A percentile compares a stretch with the other conserved stretches of the same genome.
Conservation (phyloP, 2,329 filamentous ascomycete species). For the Cladophialophora carrionii region DNA sequence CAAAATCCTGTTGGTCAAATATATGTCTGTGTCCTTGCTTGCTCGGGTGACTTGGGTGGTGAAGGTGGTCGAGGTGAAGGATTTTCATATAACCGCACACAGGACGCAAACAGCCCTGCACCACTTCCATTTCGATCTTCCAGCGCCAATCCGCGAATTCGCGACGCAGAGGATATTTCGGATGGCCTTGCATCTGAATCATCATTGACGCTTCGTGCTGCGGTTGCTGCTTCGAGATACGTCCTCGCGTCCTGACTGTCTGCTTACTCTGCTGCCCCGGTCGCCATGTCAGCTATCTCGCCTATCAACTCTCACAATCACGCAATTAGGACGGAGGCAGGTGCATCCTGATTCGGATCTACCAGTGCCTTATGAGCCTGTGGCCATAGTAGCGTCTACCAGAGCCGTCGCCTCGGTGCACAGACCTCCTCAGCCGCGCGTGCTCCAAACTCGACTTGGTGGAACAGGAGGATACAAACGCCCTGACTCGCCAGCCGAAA, state of each 20-base stretch:
- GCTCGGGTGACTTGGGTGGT: background rate
- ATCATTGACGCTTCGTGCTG: background rate
- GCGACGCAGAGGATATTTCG: too few species aligned
- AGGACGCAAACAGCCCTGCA: background rate
- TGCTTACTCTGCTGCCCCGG: background rate
- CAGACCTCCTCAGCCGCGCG: background rate
- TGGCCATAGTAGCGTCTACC: background rate
- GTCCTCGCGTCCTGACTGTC: background rate
- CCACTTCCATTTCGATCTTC: background rate
- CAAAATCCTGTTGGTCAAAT: background rate
- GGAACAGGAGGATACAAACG: conserved; percentile 16
- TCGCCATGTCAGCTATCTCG: background rate
- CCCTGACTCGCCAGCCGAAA: conserved; percentile 3
- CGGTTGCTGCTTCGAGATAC: background rate
- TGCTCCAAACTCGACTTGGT: conserved; percentile 16
- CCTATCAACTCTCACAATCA: background rate
- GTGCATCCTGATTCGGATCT: background rate
- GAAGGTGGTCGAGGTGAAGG: background rate
- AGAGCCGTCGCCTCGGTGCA: background rate
- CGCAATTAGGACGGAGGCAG: background rate
- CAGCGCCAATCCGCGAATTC: background rate
- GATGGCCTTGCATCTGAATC: background rate
- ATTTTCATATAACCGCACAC: background rate
- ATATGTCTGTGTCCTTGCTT: background rate
- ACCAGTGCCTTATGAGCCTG: background rate